Base-by-base conservation (phyloP, 176 grass and related monocot species). In the Dendrocalamus sinicus region DNA sequence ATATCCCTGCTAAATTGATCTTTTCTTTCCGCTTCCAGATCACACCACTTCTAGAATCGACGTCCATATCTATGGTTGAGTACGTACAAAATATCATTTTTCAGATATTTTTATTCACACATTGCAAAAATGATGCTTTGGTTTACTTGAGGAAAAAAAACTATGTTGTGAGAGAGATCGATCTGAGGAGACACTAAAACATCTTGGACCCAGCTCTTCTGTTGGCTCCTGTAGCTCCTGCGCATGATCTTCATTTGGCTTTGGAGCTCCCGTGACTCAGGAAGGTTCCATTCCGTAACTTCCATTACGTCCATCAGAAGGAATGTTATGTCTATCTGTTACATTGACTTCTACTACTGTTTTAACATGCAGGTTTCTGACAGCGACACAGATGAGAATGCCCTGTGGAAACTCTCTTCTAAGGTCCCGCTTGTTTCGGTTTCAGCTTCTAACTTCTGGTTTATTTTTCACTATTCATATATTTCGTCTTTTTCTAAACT, bases 161-260 rank as follows among this genome's bases (percentile, higher is more conserved):
- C 4, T 28, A 66, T 37, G 2, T 1, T 13, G 51, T 54, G 67
- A 73, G 9, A 72, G 67, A 73, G 9, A 72, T 78, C 17, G 12
- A 57, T 79, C 4, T 11, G 9, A 19, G 28, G 77, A 35, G 14
- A 8, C 12, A 65, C 22, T 28, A 22, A 52, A 83, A 65, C 45
- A 26, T 58, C 67, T 73, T 79, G 46, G 67, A 66, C 68, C 37
- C 23, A 64, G 17, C 64, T 72, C 73, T 50, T 30, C 6, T 20
- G 3, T 84, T 55, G 17, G 59, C 30, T 72, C 65, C 35, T 43
- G 16, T n/a, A 54, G 41, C 73, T 71, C n/a, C 7, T 23, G 55
- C 1, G 17, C 46, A 22, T 35, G 6, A 10, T 44, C 46, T 17
- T 2, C 10, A 3, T 69, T 52, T 35, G 9, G 74, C 14, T 54